phyloP scores from a whole-genome alignment of 169 alveolate genomes.

The Plasmodium adleri region DNA sequence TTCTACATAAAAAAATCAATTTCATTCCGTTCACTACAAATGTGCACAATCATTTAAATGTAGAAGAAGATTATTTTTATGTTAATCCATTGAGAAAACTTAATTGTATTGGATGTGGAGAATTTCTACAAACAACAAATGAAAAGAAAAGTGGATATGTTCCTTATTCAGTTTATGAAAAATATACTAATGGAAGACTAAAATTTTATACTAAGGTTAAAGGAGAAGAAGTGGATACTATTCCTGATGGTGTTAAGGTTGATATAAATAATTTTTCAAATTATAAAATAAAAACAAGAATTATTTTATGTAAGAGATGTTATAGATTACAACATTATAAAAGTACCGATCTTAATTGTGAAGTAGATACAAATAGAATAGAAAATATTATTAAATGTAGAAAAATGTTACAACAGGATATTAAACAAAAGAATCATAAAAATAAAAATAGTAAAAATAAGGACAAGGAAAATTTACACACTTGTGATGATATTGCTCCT shows the following conservation, averaged over 20 bases:
- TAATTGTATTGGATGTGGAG: conserved; percentile 85
- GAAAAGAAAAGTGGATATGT: conserved; percentile 83
- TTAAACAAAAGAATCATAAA: background rate
- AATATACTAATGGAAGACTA: conserved; percentile 77
- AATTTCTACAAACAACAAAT: conserved; percentile 80
- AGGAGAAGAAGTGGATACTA: conserved; percentile 82
- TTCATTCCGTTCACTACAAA: conserved; percentile 10
- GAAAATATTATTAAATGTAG: conserved; percentile 71
- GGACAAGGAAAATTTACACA: background rate
- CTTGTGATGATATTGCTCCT: too few species aligned
- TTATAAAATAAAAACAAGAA: conserved; percentile 76
- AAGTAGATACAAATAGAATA: conserved; percentile 62
- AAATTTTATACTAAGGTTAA: conserved; percentile 80
- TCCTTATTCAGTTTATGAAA: conserved; percentile 71
- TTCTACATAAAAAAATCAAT: background rate
- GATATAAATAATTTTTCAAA: conserved; percentile 79
- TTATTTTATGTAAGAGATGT: conserved; percentile 83
- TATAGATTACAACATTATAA: conserved; percentile 83
- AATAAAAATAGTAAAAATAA: background rate
- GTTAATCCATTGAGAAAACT: conserved; percentile 66
- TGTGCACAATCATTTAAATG: background rate
- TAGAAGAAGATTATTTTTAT: conserved; percentile 67
- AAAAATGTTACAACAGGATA: conserved; percentile 33
- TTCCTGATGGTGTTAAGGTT: conserved; percentile 86
- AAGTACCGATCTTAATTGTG: conserved; percentile 31